These are phyloP conservation scores for Curvularia sp. DNA, from an alignment of 2,329 filamentous ascomycete species.

Conservation along the genomic window DNA sequence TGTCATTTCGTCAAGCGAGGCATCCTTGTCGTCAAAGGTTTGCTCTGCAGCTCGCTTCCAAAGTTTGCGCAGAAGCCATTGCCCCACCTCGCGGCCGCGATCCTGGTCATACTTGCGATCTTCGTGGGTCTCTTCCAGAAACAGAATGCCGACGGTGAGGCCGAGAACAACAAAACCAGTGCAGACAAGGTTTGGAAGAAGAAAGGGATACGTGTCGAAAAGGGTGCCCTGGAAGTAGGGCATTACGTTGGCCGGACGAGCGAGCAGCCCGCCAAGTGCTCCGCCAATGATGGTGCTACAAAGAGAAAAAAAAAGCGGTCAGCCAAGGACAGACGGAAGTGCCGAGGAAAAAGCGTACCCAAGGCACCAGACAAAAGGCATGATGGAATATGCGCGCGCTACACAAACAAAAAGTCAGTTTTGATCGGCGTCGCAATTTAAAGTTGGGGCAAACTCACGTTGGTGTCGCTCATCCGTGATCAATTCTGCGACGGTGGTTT, in stretches of 20 bases:
- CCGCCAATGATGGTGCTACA: slow-evolving; percentile 86
- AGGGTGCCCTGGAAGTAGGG: slow-evolving; percentile 80
- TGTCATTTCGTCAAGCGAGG: slow-evolving; percentile 64
- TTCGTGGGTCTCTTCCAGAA: slow-evolving; percentile 92
- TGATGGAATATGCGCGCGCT: slow-evolving; percentile 94
- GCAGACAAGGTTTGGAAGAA: slow-evolving; percentile 91
- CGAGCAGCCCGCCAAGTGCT: slow-evolving; percentile 87
- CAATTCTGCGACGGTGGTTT: slow-evolving; percentile 93
- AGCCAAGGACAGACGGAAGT: slow-evolving; percentile 24
- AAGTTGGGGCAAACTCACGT: slow-evolving; percentile 62
- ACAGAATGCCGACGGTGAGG: slow-evolving; percentile 79
- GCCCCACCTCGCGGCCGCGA: slow-evolving; percentile 76
- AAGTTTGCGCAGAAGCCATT: slow-evolving; percentile 64
- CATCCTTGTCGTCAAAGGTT: slow-evolving; percentile 51
- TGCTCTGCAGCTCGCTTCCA: slow-evolving; percentile 39
- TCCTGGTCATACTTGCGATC: slow-evolving; percentile 80
- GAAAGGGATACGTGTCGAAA: slow-evolving; percentile 87
- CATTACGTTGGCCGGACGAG: slow-evolving; percentile 84
- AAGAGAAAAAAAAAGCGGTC: slow-evolving; percentile 39
- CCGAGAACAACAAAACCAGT: slow-evolving; percentile 78
- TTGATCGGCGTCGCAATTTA: slow-evolving; percentile 12
- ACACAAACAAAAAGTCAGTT: slow-evolving; percentile 33
- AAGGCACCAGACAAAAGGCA: slow-evolving; percentile 98
- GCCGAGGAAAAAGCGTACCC: slow-evolving; percentile 63
- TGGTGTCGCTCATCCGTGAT: slow-evolving; percentile 94